Base-by-base conservation (phyloP, 2,329 filamentous ascomycete genomes). In the Escovopsis sp. region DNA sequence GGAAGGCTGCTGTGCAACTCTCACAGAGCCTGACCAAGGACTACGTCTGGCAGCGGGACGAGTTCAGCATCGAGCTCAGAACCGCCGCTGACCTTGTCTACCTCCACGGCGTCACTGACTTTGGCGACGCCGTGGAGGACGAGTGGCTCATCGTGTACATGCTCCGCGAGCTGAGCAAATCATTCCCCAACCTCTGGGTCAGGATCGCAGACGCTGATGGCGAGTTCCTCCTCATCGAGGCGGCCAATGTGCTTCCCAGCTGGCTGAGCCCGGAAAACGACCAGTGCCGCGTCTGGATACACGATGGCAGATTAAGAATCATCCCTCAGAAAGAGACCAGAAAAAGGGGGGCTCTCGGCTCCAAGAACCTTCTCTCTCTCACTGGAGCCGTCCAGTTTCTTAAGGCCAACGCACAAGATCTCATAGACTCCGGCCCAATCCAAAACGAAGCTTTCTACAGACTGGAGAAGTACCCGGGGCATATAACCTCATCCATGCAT, bases 121-220 rank as follows among this genome's bases (percentile, higher is more conserved):
- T 87, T 53, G 88, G 89, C 8, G 93, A 98, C 60, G 91, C 87
- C 0, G 79, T 96, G 4, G 89, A 94, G 54, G 91, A 98, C 53
- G 93, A 98, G 65, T 98, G 91, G 93, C 73, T 96, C 6, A 80
- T 96, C 45, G 88, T 96, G 15, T 94, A 88, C 62, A 65, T 96
- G 5, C 68, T 98, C 27, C 77, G 84, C 36, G 81, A 94, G 61
- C 64, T 96, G 51, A 88, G 81, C 51, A 82, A 71, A 50, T 69
- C 72, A 32, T 84, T 84, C 52, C 67, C 76, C 5, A 70, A 81
- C 45, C 67, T 87, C 7, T 98, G 89, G 88, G 74, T 87, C 37
- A 79, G 84, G 39, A 72, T 94, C 4, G 79, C 75, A 45, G 91
- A 98, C 58, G 81, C 79, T 39, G 91, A 96, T 61, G 93, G 93